Conservation (phyloP, 2,329 filamentous ascomycete genomes). For the Fusarium annulatum region DNA sequence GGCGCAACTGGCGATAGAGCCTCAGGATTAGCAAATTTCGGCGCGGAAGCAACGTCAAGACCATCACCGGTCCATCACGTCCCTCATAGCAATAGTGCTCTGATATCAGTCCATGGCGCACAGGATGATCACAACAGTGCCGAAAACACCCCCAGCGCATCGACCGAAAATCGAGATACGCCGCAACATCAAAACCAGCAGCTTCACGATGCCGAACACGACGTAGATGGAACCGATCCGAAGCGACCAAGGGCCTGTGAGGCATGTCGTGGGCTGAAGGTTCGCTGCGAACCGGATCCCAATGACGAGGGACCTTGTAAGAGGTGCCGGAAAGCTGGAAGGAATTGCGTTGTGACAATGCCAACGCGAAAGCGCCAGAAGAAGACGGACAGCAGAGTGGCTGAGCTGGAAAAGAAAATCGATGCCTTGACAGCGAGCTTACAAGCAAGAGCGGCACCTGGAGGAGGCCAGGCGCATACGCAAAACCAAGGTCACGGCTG, state of each 20-base stretch:
- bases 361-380: slow-evolving; percentile 84
- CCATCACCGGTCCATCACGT: slow-evolving; percentile 34
- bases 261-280: slow-evolving; percentile 79
- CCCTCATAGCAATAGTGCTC: slow-evolving; percentile 2
- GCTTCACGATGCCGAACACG: slow-evolving; percentile 34
- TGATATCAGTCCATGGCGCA: slow-evolving; percentile 25
- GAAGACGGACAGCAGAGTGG: slow-evolving; percentile 89
- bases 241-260: slow-evolving; percentile 80
- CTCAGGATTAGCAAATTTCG: slow-evolving; percentile 25
- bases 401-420: slow-evolving; percentile 92
- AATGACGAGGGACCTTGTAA: slow-evolving; percentile 74
- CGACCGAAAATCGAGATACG: slow-evolving; percentile 34
- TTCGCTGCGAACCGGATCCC: slow-evolving; percentile 84
- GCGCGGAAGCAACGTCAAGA: slow-evolving; percentile 21
- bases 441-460: slow-evolving; percentile 61
- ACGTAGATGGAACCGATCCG: slow-evolving; percentile 56
- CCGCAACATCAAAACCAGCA: slow-evolving; percentile 25
- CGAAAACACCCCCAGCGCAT: slow-evolving; percentile 39
- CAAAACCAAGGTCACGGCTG: slow-evolving; percentile 5
- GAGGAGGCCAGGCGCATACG: slow-evolving; percentile 24
- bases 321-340: slow-evolving; percentile 83
- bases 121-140: slow-evolving; percentile 24
- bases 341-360: slow-evolving; percentile 80
- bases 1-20: slow-evolving; percentile 41
- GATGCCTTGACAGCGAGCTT: slow-evolving; percentile 86